A percentile compares a stretch with the other conserved stretches of the same genome.
These are phyloP conservation scores for Irpex sp. DNA, from an alignment of 1,284 basidiomycete species.

Conservation along the genomic window DNA sequence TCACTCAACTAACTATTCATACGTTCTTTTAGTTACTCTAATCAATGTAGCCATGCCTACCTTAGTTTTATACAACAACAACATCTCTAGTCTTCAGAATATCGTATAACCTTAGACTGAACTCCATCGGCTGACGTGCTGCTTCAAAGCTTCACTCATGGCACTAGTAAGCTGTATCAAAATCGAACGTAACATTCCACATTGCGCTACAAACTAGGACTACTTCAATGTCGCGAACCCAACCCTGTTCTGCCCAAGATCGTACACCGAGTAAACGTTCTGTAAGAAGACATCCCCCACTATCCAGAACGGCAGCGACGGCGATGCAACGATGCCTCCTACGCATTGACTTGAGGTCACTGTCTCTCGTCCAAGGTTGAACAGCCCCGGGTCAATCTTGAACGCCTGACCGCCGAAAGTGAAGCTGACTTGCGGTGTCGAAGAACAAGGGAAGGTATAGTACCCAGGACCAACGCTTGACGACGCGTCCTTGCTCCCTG, in stretches of 20 bases:
- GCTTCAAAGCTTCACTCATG: no score
- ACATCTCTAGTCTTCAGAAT: no score
- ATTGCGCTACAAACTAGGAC: not conserved
- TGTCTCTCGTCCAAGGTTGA: slow-evolving; percentile 23
- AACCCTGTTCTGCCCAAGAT: slow-evolving; percentile 14
- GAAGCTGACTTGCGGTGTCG: slow-evolving; percentile 33
- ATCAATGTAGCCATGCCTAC: no score
- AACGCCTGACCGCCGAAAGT: slow-evolving; percentile 41
- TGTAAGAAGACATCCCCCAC: slow-evolving; percentile 27
- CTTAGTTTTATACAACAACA: no score
- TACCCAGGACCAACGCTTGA: slow-evolving; percentile 32
- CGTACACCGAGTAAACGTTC: slow-evolving; percentile 20
- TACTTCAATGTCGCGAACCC: slow-evolving; percentile 16
- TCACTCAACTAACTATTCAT: not conserved
- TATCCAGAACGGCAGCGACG: slow-evolving; percentile 23
- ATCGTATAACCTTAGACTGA: no score
- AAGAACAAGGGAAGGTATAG: slow-evolving; percentile 38
- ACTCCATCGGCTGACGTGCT: no score
- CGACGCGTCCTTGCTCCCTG: slow-evolving; percentile 34
- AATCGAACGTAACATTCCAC: no score
- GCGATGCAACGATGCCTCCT: slow-evolving; percentile 14
- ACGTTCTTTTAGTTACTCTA: not conserved
- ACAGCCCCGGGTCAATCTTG: slow-evolving; percentile 28
- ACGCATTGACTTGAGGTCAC: slow-evolving; percentile 17
- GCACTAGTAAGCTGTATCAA: no score